These are phyloP conservation scores for Stentor coeruleus DNA, from an alignment of 73 alveolate species.

Conservation along the genomic window DNA sequence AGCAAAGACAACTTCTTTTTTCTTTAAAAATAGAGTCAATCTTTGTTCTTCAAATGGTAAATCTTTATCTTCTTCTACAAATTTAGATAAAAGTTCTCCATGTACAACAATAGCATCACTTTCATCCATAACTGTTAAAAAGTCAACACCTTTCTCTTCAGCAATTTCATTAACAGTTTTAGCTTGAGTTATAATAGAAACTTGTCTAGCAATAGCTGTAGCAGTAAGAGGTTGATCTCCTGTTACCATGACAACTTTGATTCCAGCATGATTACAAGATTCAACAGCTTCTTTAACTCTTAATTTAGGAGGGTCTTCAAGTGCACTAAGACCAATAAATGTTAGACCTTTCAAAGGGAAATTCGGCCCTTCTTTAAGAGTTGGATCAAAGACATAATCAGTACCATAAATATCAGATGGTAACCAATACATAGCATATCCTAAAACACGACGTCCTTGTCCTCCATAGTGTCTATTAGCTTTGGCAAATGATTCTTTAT, in stretches of 20 bases:
- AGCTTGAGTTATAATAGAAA: background rate
- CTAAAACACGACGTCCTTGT: constrained; percentile 84
- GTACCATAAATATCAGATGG: constrained; percentile 41
- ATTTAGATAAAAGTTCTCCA: background rate
- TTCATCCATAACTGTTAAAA: background rate
- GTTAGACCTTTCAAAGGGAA: constrained; percentile 64
- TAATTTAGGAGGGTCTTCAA: constrained; percentile 94
- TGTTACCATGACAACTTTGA: constrained; percentile 56
- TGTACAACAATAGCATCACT: constrained; percentile 2
- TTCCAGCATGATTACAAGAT: constrained; percentile 81
- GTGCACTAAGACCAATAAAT: constrained; percentile 81
- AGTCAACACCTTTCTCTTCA: constrained; percentile 8
- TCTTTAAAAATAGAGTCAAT: constrained; percentile 58
- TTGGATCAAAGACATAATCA: constrained; percentile 37
- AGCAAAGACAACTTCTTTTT: constrained; percentile 91
- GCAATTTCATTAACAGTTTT: background rate
- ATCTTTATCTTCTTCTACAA: constrained; percentile 45
- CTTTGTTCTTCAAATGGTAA: constrained; percentile 65
- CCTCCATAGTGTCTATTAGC: constrained; percentile 65
- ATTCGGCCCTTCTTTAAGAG: constrained; percentile 49
- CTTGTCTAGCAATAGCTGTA: constrained; percentile 22
- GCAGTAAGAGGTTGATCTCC: constrained; percentile 26
- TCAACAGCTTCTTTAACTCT: constrained; percentile 78
- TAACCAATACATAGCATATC: constrained; percentile 51
- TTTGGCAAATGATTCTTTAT: constrained; percentile 40